Conservation (phyloP, 2,329 filamentous ascomycete genomes). For the Fusarium proliferatum region DNA sequence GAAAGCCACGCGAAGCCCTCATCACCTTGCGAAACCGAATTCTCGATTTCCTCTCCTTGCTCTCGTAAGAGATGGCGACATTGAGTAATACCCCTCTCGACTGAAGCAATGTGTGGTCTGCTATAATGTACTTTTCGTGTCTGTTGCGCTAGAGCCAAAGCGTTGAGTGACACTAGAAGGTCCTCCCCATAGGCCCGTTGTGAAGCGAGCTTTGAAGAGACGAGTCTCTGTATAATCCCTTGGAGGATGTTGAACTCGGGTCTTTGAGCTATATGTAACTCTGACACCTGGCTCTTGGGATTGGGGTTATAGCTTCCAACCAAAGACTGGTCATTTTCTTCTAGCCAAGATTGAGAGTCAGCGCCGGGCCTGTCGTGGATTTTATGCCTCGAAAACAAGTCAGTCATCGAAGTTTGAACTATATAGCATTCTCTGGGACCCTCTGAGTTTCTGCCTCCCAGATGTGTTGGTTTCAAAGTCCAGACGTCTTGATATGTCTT, state of each 20-base stretch:
- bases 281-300: background rate
- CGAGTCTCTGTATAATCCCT: conserved; percentile 7
- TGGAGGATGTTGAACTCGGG: background rate
- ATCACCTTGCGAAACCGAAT: background rate
- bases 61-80: background rate
- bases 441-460: fast-evolving
- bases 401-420: background rate
- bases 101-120: fast-evolving
- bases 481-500: background rate
- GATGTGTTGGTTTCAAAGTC: background rate
- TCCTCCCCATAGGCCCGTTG: conserved; percentile 36
- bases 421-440: fast-evolving
- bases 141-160: background rate
- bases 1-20: conserved; percentile 52
- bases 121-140: fast-evolving
- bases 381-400: background rate
- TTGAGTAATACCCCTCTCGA: fast-evolving
- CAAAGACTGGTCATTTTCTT: background rate
- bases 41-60: background rate
- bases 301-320: background rate
- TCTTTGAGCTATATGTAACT: background rate
- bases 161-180: conserved; percentile 7
- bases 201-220: background rate
- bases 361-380: fast-evolving
- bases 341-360: background rate